These are phyloP conservation scores for Penicillium sp. DNA, from an alignment of 2,329 filamentous ascomycete species.

Conservation along the genomic window DNA sequence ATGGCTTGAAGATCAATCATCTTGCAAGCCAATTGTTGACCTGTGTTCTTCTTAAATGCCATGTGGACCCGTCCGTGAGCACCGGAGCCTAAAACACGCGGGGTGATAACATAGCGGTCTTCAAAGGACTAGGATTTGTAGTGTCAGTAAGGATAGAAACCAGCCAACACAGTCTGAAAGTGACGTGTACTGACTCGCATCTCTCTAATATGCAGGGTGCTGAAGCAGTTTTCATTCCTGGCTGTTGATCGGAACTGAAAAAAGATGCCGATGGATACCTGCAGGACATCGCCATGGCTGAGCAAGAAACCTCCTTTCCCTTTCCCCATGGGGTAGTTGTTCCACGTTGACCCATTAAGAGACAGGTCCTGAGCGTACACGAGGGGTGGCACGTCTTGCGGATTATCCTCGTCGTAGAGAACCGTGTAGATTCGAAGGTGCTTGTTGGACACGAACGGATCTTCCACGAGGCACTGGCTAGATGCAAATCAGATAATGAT, in stretches of 20 bases:
- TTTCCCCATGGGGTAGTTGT: slow-evolving; percentile 35
- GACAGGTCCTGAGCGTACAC: slow-evolving; percentile 47
- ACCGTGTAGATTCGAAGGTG: slow-evolving; percentile 47
- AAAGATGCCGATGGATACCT: slow-evolving; percentile 23
- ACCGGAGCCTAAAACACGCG: slow-evolving; percentile 43
- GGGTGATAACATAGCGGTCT: slow-evolving; percentile 37
- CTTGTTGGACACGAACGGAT: slow-evolving; percentile 39
- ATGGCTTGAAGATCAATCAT: slow-evolving; percentile 39
- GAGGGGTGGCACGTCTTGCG: slow-evolving; percentile 37
- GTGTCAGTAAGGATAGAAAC: background rate
- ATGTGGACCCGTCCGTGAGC: slow-evolving; percentile 45
- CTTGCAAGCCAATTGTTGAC: slow-evolving; percentile 47
- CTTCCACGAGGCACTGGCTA: slow-evolving; percentile 36
- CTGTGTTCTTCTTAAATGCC: slow-evolving; percentile 35
- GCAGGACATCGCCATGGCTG: slow-evolving; percentile 39
- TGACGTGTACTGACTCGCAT: slow-evolving; percentile 35
- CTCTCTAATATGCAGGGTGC: slow-evolving; percentile 32
- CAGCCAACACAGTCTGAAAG: background rate
- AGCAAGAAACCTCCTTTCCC: slow-evolving; percentile 37
- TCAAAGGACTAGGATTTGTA: slow-evolving; percentile 30
- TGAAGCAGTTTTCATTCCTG: slow-evolving; percentile 18
- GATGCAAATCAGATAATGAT: background rate
- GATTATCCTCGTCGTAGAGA: slow-evolving; percentile 41
- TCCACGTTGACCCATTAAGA: slow-evolving; percentile 42
- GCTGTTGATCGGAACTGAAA: slow-evolving; percentile 23